These are phyloP conservation scores for Trichosporon asahii DNA, from an alignment of 1,284 basidiomycete species.

Conservation along the genomic window DNA sequence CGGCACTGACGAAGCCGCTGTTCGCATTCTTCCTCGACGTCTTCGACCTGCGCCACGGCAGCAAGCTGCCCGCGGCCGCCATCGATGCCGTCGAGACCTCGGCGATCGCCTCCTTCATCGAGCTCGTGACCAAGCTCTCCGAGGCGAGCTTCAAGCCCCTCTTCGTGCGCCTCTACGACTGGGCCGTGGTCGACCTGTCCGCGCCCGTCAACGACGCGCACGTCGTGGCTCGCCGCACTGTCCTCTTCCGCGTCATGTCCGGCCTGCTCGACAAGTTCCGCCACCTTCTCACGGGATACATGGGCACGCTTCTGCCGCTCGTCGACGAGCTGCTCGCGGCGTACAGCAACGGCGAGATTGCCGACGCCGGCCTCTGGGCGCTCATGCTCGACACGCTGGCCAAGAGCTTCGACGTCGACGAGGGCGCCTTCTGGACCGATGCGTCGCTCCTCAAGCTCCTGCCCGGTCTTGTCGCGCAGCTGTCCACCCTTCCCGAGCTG, in stretches of 20 bases:
- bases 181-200: constrained; percentile 69
- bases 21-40: constrained; percentile 81
- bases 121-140: constrained; percentile 88
- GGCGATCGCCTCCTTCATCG: constrained; percentile 69
- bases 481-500: constrained; percentile 41
- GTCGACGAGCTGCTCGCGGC: constrained; percentile 64
- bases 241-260: constrained; percentile 69
- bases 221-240: constrained; percentile 56
- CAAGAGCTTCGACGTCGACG: constrained; percentile 72
- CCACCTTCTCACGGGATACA: constrained; percentile 87
- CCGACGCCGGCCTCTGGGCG: constrained; percentile 59
- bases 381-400: constrained; percentile 63
- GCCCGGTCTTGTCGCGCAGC: constrained; percentile 63
- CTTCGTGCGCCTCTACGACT: constrained; percentile 89
- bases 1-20: constrained; percentile 66
- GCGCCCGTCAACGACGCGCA: constrained; percentile 43
- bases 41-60: constrained; percentile 60
- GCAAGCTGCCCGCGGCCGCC: constrained; percentile 39
- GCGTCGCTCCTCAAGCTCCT: constrained; percentile 66
- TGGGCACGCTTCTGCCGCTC: constrained; percentile 69
- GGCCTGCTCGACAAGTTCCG: constrained; percentile 79
- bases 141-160: constrained; percentile 89
- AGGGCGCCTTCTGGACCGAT: constrained; percentile 86
- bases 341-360: constrained; percentile 48
- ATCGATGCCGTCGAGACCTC: constrained; percentile 51